phyloP scores from a whole-genome alignment of 2,329 filamentous ascomycete genomes.

The Fulvia fulva region DNA sequence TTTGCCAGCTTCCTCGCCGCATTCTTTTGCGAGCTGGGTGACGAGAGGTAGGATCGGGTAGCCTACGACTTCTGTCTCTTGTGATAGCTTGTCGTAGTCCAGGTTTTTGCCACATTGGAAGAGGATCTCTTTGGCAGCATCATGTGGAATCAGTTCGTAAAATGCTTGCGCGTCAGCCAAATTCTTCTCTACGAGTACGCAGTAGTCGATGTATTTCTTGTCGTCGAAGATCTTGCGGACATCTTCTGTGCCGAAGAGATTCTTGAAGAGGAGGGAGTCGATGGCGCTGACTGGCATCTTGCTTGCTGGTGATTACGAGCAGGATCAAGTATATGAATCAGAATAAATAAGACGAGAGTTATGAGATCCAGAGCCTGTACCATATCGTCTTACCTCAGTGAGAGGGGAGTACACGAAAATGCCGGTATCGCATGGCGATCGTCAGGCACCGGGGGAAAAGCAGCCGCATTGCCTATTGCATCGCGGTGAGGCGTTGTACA shows the following conservation, averaged over 20 bases:
- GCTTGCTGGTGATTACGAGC: not conserved
- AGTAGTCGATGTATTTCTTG: slow-evolving; percentile 18
- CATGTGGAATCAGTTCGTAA: slow-evolving; percentile 24
- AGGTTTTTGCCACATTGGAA: slow-evolving; percentile 2
- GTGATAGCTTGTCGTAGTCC: slow-evolving; percentile 22
- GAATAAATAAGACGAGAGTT: not conserved
- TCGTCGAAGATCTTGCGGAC: slow-evolving; percentile 21
- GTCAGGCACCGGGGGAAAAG: not conserved
- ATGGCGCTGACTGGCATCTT: slow-evolving; percentile 25
- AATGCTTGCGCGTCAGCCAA: slow-evolving; percentile 23
- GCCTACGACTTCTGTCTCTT: slow-evolving; percentile 31
- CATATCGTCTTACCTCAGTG: not conserved
- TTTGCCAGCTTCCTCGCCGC: slow-evolving; percentile 24
- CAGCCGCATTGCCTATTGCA: too few species aligned
- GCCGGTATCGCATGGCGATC: not conserved
- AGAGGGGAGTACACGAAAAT: not conserved
- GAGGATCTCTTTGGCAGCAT: slow-evolving; percentile 23
- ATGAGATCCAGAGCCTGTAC: not conserved
- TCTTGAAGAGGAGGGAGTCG: slow-evolving; percentile 25
- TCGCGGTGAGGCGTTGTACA: too few species aligned
- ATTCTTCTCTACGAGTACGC: slow-evolving; percentile 24
- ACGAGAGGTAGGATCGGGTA: slow-evolving; percentile 33
- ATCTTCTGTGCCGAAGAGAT: slow-evolving; percentile 21
- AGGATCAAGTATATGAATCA: not conserved
- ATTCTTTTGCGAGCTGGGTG: slow-evolving; percentile 25